Evolutionary conservation across 345 rosid genomes (phyloP).

Genomic region (Iberis pinnata): DNA sequence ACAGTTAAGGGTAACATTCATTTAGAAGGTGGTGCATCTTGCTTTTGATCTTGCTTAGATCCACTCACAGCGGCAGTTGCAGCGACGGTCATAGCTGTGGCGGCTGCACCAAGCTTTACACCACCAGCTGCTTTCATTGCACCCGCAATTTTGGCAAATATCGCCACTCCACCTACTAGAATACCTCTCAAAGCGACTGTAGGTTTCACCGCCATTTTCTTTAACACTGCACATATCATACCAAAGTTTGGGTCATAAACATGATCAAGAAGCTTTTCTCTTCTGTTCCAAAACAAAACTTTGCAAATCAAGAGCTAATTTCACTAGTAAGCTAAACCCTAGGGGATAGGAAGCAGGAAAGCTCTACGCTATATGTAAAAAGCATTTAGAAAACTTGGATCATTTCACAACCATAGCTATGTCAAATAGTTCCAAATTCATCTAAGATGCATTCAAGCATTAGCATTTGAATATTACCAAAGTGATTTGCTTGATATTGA

Average conservation of each 20-base stretch:
- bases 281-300: background rate
- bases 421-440: no score
- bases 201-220: slow-evolving; percentile 69
- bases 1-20: slow-evolving; percentile 7
- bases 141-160: slow-evolving; percentile 67
- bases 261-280: background rate
- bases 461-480: no score
- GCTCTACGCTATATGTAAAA: background rate
- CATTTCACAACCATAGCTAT: no score
- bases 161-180: slow-evolving; percentile 72
- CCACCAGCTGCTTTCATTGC: slow-evolving; percentile 89
- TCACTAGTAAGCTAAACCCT: background rate
- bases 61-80: slow-evolving; percentile 66
- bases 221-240: background rate
- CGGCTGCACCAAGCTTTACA: slow-evolving; percentile 79
- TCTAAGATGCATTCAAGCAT: no score
- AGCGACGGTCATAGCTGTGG: slow-evolving; percentile 73
- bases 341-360: background rate
- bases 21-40: slow-evolving; percentile 28
- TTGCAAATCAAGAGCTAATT: background rate
- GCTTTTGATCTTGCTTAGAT: slow-evolving; percentile 51
- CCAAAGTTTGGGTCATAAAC: background rate
- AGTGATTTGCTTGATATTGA: no score
- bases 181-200: slow-evolving; percentile 79
- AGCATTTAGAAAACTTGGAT: no score